Evolutionary conservation across 2,329 filamentous ascomycete species (phyloP), one percentile per base, ranked within the genome.

Genomic region (Calonectria montana): DNA sequence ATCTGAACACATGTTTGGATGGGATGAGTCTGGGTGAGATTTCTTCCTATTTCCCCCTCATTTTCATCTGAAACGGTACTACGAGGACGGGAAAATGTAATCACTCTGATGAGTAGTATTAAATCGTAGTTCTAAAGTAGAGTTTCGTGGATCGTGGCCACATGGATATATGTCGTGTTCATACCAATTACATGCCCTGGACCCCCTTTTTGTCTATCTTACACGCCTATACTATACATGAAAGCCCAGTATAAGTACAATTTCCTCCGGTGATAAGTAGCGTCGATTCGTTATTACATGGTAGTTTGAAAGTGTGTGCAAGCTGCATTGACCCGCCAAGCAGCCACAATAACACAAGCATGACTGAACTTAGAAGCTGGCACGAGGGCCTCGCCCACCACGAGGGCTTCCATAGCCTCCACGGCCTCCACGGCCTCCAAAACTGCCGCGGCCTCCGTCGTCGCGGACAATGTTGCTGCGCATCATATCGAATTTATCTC

Each of bases 401-500:
- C 71, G 73, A 31, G 74, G 67, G 48, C 76, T 70, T 4, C 76
- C 61, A 16, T 69, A 59, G 16, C 73, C 73, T 35, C 81, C 73
- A 62, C 70, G 57, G 31, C 37, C 39, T 13, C 61, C 69, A 37
- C 78, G 68, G 50, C 72, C 64, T 9, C 79, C 57, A 48, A 69
- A 74, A 37, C 73, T 70, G 43, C 72, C 39, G 27, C 70, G 67
- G 21, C 59, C 55, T 23, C 69, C 67, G 67, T 75, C 75, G 50
- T 82, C 81, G 16, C 80, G 79, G 37, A 76, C 80, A 13, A 65
- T 76, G 31, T 73, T 73, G 9, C 70, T 70, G 25, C 80, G 74
- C 74, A 82, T 80, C 47, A 76, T 70, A 12, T 73, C 68, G 39
- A 83, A 83, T 21, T 77, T 73, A 16, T 81, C 79, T 3, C 73